Base-by-base conservation (phyloP, 345 rosid species). In the Raphanus raphanistrum region DNA sequence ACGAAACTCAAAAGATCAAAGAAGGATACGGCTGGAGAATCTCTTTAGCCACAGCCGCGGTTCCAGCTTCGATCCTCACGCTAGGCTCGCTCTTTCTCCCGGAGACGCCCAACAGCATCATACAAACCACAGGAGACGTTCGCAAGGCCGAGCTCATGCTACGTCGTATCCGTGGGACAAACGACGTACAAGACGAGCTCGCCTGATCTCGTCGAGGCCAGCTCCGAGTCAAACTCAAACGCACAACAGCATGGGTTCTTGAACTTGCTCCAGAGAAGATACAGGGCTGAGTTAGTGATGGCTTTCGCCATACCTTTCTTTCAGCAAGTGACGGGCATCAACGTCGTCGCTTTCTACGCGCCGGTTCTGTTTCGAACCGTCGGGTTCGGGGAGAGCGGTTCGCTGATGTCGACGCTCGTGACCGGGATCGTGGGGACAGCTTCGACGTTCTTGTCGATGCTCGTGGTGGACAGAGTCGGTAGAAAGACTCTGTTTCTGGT, bases 21-120 rank as follows among this genome's bases (percentile, higher is more conserved):
- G 82, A 70, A 0, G 90, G 91, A 2, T 89, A 85, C 84, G 98
- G 94, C 1, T 90, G 93, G 98, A 83, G 94, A 66, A 76, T 90
- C 76, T 90, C 97, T 31, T 80, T 89, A 16, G 89, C 93, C 62
- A 71, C 88, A 81, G 90, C 92, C 0, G 94, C 90, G 15, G 69
- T 86, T 4, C 97, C 93, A 0, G 95, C 95, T 8, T 55, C 85
- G 35, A 76, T 91, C 65, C 84, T 90, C 31, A 87, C 92, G 4
- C 12, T 87, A 11, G 91, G 91, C 17, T 84, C 95, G 1, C 17
- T 89, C 28, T 86, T 88, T 81, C 90, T 91, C 59, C 92, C 92
- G 0, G 95, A 93, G 25, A 90, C 94, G 0, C 90, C 96, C 26
- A 90, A 84, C 82, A 90, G 89, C 82, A 57, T 90, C 36, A 87